Conservation (phyloP, 371 early-diverging fungal species). For the Apophysomyces ossiformis region DNA sequence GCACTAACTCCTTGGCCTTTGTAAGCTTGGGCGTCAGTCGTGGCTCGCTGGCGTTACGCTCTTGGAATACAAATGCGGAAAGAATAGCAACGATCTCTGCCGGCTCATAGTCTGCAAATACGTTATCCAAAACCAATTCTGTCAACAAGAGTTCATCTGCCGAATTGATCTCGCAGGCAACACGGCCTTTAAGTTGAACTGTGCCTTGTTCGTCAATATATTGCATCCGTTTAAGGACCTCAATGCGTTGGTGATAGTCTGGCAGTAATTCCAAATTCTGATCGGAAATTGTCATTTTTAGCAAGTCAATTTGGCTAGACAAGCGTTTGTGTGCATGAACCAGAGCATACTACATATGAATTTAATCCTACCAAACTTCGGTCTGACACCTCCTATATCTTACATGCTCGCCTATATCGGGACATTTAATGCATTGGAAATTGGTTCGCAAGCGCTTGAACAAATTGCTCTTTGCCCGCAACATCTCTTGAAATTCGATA, state of each 20-base stretch:
- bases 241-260: slow-evolving; percentile 89
- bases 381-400: slow-evolving; percentile 17
- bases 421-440: slow-evolving; percentile 85
- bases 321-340: slow-evolving; percentile 73
- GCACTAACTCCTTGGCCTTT: slow-evolving; percentile 63
- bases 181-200: slow-evolving; percentile 97
- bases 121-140: slow-evolving; percentile 97
- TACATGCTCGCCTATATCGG: slow-evolving; percentile 82
- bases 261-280: slow-evolving; percentile 92
- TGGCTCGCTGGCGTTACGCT: slow-evolving; percentile 71
- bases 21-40: slow-evolving; percentile 65
- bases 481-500: slow-evolving; percentile 82
- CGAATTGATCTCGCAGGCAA: slow-evolving; percentile 98
- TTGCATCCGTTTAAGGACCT: slow-evolving; percentile 76
- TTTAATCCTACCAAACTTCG: background rate
- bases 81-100: slow-evolving; percentile 96
- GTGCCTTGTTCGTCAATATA: slow-evolving; percentile 86
- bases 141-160: slow-evolving; percentile 97
- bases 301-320: slow-evolving; percentile 70
- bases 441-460: slow-evolving; percentile 43
- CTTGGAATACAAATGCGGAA: slow-evolving; percentile 97
- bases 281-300: slow-evolving; percentile 82
- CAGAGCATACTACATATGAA: slow-evolving; percentile 61
- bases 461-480: slow-evolving; percentile 52
- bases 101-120: slow-evolving; percentile 87